These are phyloP conservation scores for Coniochaeta sp. DNA, from an alignment of 2,329 filamentous ascomycete genomes.

Conservation along the genomic window DNA sequence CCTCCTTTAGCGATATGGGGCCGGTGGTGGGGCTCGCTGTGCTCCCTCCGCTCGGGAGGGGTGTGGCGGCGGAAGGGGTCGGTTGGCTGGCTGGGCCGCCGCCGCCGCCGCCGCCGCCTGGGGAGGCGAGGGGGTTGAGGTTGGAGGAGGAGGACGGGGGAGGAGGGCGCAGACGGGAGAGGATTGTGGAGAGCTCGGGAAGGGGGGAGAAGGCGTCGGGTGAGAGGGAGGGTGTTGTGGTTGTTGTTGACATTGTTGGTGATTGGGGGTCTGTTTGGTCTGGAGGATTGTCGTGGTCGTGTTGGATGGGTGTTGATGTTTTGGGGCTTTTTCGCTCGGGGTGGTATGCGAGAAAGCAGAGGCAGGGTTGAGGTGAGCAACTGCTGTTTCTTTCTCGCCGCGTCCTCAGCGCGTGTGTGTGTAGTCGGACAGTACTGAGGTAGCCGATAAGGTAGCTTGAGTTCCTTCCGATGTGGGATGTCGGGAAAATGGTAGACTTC, in stretches of 20 bases:
- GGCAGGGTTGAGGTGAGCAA: too few species aligned
- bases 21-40: conserved; percentile 18
- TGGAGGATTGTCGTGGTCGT: not conserved
- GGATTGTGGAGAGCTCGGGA: not conserved
- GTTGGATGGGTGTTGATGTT: not conserved
- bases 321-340: not conserved
- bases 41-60: conserved; percentile 22
- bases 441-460: not conserved
- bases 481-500: not conserved
- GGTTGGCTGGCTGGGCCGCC: conserved; percentile 13
- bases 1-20: conserved; percentile 57
- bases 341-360: too few species aligned
- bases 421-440: too few species aligned
- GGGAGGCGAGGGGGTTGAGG: conserved; percentile 43
- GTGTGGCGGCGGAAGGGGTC: conserved; percentile 15
- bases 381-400: too few species aligned
- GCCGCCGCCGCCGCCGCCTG: too few species aligned
- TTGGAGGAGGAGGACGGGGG: conserved; percentile 35
- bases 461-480: not conserved
- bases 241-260: not conserved
- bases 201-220: not conserved
- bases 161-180: not conserved
- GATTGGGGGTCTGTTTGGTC: not conserved
- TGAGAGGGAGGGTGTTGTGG: not conserved
- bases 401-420: too few species aligned